These are phyloP conservation scores for Dalbergia cultrata DNA, from an alignment of 306 rosid species.

Conservation along the genomic window DNA sequence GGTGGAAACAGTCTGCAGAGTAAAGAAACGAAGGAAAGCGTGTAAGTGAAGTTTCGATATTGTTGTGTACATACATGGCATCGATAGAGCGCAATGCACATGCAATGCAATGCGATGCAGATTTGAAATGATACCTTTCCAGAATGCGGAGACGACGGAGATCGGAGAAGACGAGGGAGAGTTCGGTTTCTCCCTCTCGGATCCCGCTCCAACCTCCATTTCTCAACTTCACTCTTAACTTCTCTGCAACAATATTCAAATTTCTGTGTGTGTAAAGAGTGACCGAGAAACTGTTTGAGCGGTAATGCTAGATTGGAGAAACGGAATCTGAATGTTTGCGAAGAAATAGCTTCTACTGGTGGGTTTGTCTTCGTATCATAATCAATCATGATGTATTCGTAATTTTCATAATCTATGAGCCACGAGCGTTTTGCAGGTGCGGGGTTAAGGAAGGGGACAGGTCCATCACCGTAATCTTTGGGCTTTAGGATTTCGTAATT, in stretches of 20 bases:
- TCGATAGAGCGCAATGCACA: neutral
- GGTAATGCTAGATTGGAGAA: constrained; percentile 42
- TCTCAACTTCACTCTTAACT: neutral
- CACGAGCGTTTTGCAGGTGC: constrained; percentile 12
- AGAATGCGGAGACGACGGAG: constrained; percentile 77
- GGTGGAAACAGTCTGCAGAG: neutral
- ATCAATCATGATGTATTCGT: neutral
- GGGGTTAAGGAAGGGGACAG: constrained; percentile 30
- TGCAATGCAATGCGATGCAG: neutral
- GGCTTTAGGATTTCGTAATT: neutral
- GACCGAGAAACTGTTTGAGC: constrained; percentile 5
- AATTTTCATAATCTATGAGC: neutral
- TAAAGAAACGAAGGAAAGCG: neutral
- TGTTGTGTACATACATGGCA: neutral
- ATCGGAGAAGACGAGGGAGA: constrained; percentile 73
- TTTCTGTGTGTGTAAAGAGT: neutral
- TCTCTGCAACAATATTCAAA: neutral
- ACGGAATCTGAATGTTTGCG: constrained; percentile 46
- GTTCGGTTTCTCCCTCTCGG: constrained; percentile 74
- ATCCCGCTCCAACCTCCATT: constrained; percentile 78
- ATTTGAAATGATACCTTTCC: constrained; percentile 74
- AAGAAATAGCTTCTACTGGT: neutral
- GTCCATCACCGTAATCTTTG: neutral
- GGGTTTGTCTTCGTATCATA: neutral
- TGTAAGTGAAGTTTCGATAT: constrained; percentile 18